These are phyloP conservation scores for Margaritispora aquatica DNA, from an alignment of 495 filamentous ascomycete species.

Conservation along the genomic window DNA sequence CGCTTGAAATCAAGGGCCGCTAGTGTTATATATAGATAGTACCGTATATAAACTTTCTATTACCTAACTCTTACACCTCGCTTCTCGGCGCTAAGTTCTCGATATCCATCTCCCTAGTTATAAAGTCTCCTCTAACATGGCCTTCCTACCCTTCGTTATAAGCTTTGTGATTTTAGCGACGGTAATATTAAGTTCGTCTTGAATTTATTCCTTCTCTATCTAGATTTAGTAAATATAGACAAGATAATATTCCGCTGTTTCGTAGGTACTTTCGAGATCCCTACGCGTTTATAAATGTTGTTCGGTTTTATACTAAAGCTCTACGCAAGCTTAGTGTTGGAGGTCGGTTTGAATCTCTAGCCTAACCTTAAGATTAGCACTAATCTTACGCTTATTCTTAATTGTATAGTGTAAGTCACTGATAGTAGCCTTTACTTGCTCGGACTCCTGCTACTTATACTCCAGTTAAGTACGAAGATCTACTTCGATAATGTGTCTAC, in stretches of 20 bases:
- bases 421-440: neutral
- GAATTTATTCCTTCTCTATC: neutral
- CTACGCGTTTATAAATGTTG: neutral
- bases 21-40: neutral
- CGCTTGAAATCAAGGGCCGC: neutral
- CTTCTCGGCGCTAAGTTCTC: too few relatives aligned
- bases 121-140: neutral
- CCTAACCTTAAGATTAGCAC: neutral
- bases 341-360: neutral
- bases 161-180: neutral
- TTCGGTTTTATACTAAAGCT: neutral
- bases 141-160: neutral
- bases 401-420: neutral
- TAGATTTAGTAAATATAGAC: neutral
- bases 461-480: neutral
- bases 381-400: neutral
- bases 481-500: neutral
- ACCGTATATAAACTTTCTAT: neutral
- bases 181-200: neutral
- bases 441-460: neutral
- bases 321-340: neutral
- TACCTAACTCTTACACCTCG: neutral
- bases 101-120: too few relatives aligned
- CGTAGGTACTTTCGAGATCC: neutral
- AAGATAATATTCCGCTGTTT: neutral